Base-by-base conservation (phyloP, 345 rosid species). In the Draba incana region DNA sequence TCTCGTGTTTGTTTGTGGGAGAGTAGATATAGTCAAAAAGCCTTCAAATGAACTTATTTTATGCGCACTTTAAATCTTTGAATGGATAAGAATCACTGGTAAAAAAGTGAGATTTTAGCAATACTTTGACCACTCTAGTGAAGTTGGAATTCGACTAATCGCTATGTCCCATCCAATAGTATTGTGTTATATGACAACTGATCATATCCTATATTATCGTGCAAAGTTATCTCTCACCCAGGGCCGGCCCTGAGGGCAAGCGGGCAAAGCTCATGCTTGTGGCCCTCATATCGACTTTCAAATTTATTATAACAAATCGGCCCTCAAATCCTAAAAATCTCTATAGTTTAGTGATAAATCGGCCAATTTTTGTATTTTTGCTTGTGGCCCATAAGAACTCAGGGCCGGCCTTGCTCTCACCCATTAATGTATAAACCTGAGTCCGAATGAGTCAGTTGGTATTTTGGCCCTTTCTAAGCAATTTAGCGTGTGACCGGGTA, bases 21-120 rank as follows among this genome's bases (percentile, higher is more conserved):
- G 77, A 73, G 72, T 74, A 68, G 78, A 67, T 67, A 46, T 74
- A 74, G 78, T 74, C 73, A 74, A 74, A 67, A 53, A 61, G 64
- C 15, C 4, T 59, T 59, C 41, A 53, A 74, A 59, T 74, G 28
- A 74, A 74, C 52, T 74, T 37, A 47, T 25, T 62, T 66, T 52
- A 67, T 69, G 68, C 74, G 73, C 74, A 77, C 70, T 68, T 77
- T 38, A 58, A 47, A 57, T 27, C 30, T 68, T 54, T 58, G 81
- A 63, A 61, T 72, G 57, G 70, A 62, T 72, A 61, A 57, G 78
- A 68, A 74, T 74, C 44, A 60, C 68, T 8, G 44, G 78, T 67
- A 58, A 67, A 74, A 20, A 67, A 74, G 78, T 45, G 23, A 37
- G 50, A 38, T 44, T 74, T 27, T 74, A 53, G 58, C 51, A 16